phyloP scores from a whole-genome alignment of 2,329 filamentous ascomycete species.

The Aureobasidium sp. region DNA sequence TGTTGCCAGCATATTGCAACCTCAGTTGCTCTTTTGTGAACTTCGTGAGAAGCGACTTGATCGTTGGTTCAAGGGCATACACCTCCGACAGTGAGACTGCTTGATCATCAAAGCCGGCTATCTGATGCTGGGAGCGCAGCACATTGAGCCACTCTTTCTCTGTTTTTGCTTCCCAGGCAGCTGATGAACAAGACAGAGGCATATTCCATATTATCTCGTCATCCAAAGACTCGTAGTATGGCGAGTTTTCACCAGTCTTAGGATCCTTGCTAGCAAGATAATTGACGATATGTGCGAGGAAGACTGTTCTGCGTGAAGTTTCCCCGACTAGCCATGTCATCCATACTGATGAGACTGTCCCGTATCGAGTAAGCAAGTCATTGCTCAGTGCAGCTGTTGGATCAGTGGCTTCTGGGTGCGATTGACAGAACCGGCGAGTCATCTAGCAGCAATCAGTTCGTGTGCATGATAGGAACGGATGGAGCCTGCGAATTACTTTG shows the following conservation, averaged over 20 bases:
- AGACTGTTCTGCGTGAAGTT: not conserved
- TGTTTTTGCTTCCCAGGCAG: not conserved
- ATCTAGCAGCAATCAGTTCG: not conserved
- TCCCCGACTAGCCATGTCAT: not conserved
- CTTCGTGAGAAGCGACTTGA: not conserved
- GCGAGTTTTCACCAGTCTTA: not conserved
- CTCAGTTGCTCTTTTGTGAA: not conserved
- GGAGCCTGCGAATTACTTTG: not conserved
- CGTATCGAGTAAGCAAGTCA: not conserved
- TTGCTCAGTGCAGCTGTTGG: not conserved
- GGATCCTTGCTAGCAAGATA: not conserved
- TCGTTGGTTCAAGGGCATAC: not conserved
- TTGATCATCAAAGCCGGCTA: not conserved
- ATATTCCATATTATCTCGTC: not conserved
- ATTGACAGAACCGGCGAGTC: not conserved
- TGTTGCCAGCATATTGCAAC: not conserved
- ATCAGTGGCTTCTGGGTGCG: not conserved
- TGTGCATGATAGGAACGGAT: too few relatives aligned
- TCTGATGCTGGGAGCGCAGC: not conserved
- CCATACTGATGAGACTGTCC: not conserved
- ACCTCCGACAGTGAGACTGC: not conserved
- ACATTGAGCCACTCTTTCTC: not conserved
- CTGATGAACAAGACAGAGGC: not conserved
- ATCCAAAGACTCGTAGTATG: not conserved
- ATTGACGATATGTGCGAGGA: not conserved